Evolutionary conservation across 192 early-diverging fungal species (phyloP).

Genomic region (Podila minutissima): DNA sequence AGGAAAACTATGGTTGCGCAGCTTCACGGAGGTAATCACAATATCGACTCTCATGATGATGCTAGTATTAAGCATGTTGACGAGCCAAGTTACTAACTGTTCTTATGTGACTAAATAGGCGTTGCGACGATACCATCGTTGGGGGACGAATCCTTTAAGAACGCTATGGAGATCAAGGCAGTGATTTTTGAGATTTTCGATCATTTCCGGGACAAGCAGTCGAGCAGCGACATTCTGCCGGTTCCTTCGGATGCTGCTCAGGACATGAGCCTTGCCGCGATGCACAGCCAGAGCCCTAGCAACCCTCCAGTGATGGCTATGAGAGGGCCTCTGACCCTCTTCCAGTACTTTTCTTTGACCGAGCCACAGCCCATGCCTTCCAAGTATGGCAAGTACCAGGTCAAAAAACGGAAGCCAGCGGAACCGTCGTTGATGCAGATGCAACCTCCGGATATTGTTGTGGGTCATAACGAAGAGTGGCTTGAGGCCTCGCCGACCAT

Average conservation of each 20-base stretch:
- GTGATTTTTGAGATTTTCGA: conserved; percentile 47
- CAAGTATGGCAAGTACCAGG: conserved; percentile 65
- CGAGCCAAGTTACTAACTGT: background rate
- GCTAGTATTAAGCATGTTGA: background rate
- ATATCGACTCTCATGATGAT: background rate
- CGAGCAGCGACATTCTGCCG: conserved; percentile 31
- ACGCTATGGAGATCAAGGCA: conserved; percentile 44
- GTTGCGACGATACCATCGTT: conserved; percentile 38
- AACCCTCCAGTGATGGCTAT: conserved; percentile 52
- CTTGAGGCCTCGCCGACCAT: conserved; percentile 60
- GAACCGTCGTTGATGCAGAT: conserved; percentile 57
- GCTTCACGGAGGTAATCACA: conserved; percentile 51
- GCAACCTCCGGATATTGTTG: conserved; percentile 59
- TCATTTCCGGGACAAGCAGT: conserved; percentile 27
- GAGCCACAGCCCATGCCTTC: conserved; percentile 62
- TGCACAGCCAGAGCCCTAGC: conserved; percentile 57
- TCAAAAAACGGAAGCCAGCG: conserved; percentile 56
- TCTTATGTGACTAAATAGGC: conserved; percentile 10
- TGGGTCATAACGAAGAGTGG: conserved; percentile 62
- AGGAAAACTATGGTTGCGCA: conserved; percentile 52
- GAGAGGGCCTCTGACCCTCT: conserved; percentile 35
- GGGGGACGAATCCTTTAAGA: conserved; percentile 41
- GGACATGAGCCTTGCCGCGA: conserved; percentile 37
- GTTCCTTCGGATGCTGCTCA: conserved; percentile 41
- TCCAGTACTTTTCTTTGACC: conserved; percentile 27